phyloP scores from a whole-genome alignment of 1,284 basidiomycete genomes.

The Entoloma clypeatum region DNA sequence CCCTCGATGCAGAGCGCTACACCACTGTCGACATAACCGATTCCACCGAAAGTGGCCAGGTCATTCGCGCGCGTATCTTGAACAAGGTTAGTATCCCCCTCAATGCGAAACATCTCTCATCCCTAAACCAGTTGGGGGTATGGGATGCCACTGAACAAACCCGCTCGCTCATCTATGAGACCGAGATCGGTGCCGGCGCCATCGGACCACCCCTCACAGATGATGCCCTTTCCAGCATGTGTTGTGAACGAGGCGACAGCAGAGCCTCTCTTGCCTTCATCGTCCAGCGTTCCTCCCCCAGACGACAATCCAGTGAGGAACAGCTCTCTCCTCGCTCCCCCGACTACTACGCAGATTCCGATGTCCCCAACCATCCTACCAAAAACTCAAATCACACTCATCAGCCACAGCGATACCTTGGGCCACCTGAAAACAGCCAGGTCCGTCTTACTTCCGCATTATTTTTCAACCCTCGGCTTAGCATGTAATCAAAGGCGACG shows the following conservation, averaged over 20 bases:
- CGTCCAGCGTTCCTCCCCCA: conserved; percentile 13
- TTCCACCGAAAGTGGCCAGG: conserved; percentile 15
- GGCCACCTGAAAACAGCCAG: too few species aligned
- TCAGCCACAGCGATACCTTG: too few species aligned
- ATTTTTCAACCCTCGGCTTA: neutral
- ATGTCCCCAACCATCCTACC: too few species aligned
- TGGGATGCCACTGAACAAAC: conserved; percentile 14
- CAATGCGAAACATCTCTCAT: neutral
- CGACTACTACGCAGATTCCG: neutral
- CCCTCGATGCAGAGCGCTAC: conserved; percentile 19
- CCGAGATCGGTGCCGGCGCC: conserved; percentile 19
- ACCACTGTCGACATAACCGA: conserved; percentile 19
- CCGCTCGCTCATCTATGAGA: conserved; percentile 18
- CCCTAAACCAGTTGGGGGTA: conserved; percentile 15
- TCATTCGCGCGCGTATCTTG: conserved; percentile 19
- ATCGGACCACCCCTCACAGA: conserved; percentile 17
- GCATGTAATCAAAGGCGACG: neutral
- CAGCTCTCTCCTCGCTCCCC: neutral
- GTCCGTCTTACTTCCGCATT: conserved; percentile 1
- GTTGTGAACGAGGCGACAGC: conserved; percentile 17
- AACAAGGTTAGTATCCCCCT: conserved; percentile 14
- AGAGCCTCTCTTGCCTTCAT: conserved; percentile 19
- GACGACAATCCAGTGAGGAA: neutral
- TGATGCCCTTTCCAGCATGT: conserved; percentile 13
- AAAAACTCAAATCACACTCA: too few species aligned